Base-by-base conservation (phyloP, 352 stramenopile genomes). In the Pythium brachiatum region DNA sequence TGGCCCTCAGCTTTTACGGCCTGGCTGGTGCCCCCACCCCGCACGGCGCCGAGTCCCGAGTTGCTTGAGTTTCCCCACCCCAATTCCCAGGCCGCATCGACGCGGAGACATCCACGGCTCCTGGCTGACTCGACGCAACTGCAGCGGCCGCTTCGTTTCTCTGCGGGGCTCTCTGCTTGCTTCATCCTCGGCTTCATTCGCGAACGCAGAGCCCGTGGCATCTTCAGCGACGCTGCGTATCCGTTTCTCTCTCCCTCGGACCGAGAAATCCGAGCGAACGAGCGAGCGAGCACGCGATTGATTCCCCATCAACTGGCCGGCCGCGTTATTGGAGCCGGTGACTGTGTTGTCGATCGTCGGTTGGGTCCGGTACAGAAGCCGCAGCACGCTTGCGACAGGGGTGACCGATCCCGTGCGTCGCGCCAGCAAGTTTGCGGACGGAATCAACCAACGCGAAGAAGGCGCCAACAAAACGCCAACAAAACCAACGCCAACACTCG, bases 221-320 rank as follows among this genome's bases (percentile, higher is more conserved):
- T 48, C n/a, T 48, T 48, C 41, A 48, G 20, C 41, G 41, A 48
- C 41, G 41, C 41, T 48, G 41, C 41, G 41, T 48, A 48, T 48
- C 41, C 41, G 41, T 48, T 48, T 48, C 41, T 27, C 41, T 48
- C 39, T 6, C 41, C 26, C 41, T 48, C n/a, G n/a, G n/a, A 27
- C 41, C 39, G 39, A 46, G 41, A 48, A 48, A 7, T 25, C n/a
- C 21, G 41, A 48, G 41, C 29, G 12, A 48, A n/a, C 29, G 12
- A 20, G 38, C 38, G 41, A 20, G n/a, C 18, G 39, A 25, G 39
- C 6, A 46, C 21, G 20, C 41, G 41, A 48, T 16, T n/a, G n/a
- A n/a, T n/a, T n/a, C 7, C 41, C 21, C 41, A 27, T 48, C 41
- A 21, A 27, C 41, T 34, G 29, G 9, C n/a, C 39, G 39, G 39